These are phyloP conservation scores for Suillus luteus DNA, from an alignment of 768 basidiomycete species.

Conservation along the genomic window DNA sequence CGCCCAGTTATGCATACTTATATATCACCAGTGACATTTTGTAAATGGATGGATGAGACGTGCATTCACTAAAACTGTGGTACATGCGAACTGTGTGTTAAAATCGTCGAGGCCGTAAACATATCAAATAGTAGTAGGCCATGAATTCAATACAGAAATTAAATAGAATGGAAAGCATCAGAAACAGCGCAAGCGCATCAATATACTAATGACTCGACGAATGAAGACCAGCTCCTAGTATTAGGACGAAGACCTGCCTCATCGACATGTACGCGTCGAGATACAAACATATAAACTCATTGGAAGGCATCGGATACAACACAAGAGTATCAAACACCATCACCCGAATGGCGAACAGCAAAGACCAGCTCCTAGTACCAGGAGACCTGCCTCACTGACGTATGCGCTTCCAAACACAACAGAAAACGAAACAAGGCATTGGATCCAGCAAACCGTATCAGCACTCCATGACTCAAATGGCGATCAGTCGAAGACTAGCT, in stretches of 20 bases:
- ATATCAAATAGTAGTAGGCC: background rate
- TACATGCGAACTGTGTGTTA: background rate
- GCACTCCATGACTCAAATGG: background rate
- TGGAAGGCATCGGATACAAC: background rate
- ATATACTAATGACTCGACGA: background rate
- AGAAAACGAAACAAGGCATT: background rate
- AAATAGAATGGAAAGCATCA: background rate
- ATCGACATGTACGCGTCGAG: background rate
- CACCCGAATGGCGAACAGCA: background rate
- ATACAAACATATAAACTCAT: background rate
- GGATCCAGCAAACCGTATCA: background rate
- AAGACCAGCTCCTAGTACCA: background rate
- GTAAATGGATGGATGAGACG: background rate
- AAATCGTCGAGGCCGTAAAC: background rate
- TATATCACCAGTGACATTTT: background rate
- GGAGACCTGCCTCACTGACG: background rate
- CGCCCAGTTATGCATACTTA: background rate
- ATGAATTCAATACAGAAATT: background rate
- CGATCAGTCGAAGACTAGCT: background rate
- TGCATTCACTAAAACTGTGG: background rate
- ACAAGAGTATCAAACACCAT: background rate
- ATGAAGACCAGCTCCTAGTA: background rate
- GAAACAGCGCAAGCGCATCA: background rate
- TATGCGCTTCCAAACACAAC: conserved; percentile 4
- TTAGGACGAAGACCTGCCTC: background rate